phyloP scores from a whole-genome alignment of 768 basidiomycete species.

The Tulasnella sp. region DNA sequence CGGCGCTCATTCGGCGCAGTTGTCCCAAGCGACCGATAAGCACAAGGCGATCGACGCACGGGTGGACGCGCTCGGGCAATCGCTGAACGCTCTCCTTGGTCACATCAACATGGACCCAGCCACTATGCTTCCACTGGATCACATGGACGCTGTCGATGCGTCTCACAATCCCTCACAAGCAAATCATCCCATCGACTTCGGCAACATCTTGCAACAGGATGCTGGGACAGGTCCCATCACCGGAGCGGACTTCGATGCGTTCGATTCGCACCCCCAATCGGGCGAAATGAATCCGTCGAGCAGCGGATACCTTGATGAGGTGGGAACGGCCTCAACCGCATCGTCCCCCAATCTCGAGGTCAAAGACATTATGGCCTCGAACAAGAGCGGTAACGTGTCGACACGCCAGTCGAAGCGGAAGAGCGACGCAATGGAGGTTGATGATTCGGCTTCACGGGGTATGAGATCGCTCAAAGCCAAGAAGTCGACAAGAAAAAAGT shows the following conservation, averaged over 20 bases:
- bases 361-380: background rate
- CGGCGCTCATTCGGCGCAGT: background rate
- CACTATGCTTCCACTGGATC: background rate
- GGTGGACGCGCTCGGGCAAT: conserved; percentile 55
- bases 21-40: background rate
- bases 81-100: conserved; percentile 61
- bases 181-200: background rate
- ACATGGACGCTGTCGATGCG: background rate
- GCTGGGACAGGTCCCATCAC: background rate
- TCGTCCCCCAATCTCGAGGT: background rate
- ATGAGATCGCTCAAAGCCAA: background rate
- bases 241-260: background rate
- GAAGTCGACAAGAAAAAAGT: background rate
- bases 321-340: background rate
- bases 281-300: background rate
- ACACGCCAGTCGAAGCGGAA: background rate
- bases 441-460: background rate
- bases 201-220: background rate
- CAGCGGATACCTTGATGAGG: background rate
- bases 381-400: background rate
- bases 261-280: background rate
- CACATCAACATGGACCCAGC: conserved; percentile 53
- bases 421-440: background rate
- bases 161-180: background rate
- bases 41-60: conserved; percentile 47